Conservation (phyloP, 345 rosid species). For the Sisymbrium irio region DNA sequence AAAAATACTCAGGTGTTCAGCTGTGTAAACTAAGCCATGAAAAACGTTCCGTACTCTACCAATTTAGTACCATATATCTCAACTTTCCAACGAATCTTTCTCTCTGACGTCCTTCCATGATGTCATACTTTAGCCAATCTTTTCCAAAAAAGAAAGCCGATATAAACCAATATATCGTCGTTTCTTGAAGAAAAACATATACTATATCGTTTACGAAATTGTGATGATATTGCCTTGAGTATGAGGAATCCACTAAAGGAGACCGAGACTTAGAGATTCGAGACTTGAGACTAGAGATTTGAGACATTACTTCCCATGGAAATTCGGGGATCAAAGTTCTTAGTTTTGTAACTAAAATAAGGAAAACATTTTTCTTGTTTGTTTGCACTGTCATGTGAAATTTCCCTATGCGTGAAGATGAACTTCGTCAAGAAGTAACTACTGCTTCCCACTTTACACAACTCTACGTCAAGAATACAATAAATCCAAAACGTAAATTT, state of each 20-base stretch:
- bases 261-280: constrained; percentile 6
- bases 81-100: background rate
- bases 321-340: background rate
- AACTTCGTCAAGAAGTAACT: background rate
- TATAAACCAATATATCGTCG: background rate
- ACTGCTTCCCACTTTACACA: background rate
- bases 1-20: background rate
- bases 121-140: background rate
- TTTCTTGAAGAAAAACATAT: background rate
- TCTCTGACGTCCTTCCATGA: background rate
- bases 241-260: background rate
- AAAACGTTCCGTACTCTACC: constrained; percentile 12
- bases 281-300: background rate
- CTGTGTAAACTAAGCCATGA: background rate
- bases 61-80: background rate
- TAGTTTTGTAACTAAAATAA: background rate
- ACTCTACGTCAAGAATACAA: background rate
- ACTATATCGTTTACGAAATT: background rate
- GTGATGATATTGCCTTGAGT: background rate
- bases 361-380: background rate
- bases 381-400: constrained; percentile 3
- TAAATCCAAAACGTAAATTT: background rate
- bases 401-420: background rate
- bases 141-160: too few species aligned
- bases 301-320: background rate